A percentile compares a stretch with the other conserved stretches of the same genome.
These are phyloP conservation scores for Microbotryomycetes sp. DNA, from an alignment of 1,284 basidiomycete species.

Conservation along the genomic window DNA sequence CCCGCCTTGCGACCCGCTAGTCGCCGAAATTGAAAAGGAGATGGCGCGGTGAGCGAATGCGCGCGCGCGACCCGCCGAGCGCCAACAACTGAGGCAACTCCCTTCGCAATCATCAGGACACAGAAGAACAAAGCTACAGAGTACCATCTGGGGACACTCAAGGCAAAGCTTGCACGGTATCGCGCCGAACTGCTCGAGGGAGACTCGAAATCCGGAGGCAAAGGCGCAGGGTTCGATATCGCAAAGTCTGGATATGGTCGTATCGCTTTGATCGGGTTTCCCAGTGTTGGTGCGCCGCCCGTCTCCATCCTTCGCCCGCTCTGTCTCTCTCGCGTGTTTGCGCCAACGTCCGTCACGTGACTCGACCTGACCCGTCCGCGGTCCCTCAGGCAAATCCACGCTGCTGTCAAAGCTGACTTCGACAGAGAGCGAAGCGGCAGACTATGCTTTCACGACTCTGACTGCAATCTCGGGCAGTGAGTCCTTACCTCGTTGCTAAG, in stretches of 20 bases:
- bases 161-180: slow-evolving; percentile 72
- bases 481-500: neutral
- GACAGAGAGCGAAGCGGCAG: slow-evolving; percentile 78
- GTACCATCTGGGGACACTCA: slow-evolving; percentile 51
- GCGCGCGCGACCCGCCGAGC: too few relatives aligned
- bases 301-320: too few relatives aligned
- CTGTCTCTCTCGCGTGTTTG: too few relatives aligned
- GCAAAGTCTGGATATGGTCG: slow-evolving; percentile 90
- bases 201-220: slow-evolving; percentile 58
- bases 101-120: slow-evolving; percentile 30
- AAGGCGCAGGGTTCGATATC: slow-evolving; percentile 59
- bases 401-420: slow-evolving; percentile 85
- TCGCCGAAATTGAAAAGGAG: slow-evolving; percentile 31
- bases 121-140: slow-evolving; percentile 41
- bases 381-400: slow-evolving; percentile 60
- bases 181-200: slow-evolving; percentile 35
- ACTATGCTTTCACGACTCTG: slow-evolving; percentile 50
- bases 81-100: neutral
- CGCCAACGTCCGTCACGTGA: too few relatives aligned
- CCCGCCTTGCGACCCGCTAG: neutral
- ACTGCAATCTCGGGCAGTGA: slow-evolving; percentile 69
- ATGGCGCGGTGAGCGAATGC: slow-evolving; percentile 28
- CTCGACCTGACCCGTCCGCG: too few relatives aligned
- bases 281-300: slow-evolving; percentile 18
- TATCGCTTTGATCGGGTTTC: slow-evolving; percentile 50